Conservation (phyloP, 2,329 filamentous ascomycete species). For the Cordyceps fumosorosea region DNA sequence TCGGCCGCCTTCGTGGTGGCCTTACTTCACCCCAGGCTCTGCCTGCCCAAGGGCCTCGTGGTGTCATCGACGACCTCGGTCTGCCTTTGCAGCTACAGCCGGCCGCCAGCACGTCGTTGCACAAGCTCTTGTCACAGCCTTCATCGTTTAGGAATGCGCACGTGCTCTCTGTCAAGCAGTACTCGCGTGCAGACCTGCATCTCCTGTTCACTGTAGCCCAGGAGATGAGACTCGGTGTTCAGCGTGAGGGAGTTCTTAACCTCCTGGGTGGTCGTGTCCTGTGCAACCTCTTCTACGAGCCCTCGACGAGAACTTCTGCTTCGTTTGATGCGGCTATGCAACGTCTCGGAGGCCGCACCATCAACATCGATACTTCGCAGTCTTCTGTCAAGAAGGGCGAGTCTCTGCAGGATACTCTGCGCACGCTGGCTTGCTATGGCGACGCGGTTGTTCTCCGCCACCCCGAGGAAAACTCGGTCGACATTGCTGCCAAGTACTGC, state of each 20-base stretch:
- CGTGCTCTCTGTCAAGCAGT: slow-evolving; percentile 87
- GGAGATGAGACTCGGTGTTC: slow-evolving; percentile 93
- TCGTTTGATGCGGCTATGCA: slow-evolving; percentile 99
- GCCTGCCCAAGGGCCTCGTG: slow-evolving; percentile 16
- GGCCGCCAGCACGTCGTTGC: slow-evolving; percentile 53
- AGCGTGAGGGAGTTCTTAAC: slow-evolving; percentile 83
- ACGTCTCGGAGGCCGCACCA: slow-evolving; percentile 81
- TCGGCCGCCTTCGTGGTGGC: slow-evolving; percentile 26
- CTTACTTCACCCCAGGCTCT: slow-evolving; percentile 21
- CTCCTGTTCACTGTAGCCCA: slow-evolving; percentile 92
- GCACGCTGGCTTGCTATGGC: slow-evolving; percentile 88
- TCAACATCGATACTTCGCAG: slow-evolving; percentile 73
- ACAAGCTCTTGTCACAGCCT: slow-evolving; percentile 62
- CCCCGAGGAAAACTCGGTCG: slow-evolving; percentile 72
- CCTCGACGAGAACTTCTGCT: slow-evolving; percentile 87
- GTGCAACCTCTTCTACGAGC: slow-evolving; percentile 94
- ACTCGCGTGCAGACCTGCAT: slow-evolving; percentile 81
- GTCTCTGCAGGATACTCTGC: slow-evolving; percentile 84
- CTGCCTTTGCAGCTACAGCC: slow-evolving; percentile 42
- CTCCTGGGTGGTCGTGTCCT: slow-evolving; percentile 81
- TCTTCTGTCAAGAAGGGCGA: slow-evolving; percentile 95
- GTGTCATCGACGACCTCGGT: slow-evolving; percentile 38
- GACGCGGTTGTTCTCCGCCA: slow-evolving; percentile 96
- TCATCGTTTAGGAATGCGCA: slow-evolving; percentile 87
- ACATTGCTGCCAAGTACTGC: slow-evolving; percentile 78